Evolutionary conservation across 331 rosid genomes (phyloP).

Genomic region (Quercus lobata): DNA sequence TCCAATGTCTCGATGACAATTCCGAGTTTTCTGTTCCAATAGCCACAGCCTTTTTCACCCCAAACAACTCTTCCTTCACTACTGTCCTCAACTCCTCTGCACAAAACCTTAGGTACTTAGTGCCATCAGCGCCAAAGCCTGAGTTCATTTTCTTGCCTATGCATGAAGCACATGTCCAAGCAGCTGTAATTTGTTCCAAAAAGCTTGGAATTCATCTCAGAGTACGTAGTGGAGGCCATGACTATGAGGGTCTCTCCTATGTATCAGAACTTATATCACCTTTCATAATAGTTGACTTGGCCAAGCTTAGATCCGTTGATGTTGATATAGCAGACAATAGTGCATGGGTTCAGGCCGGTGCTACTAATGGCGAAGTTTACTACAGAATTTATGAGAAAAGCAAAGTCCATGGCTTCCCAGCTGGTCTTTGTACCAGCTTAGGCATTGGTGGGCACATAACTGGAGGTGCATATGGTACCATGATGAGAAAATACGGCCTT

Average conservation of each 20-base stretch:
- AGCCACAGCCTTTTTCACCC: conserved; percentile 28
- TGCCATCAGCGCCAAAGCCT: conserved; percentile 31
- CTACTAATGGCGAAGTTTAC: conserved; percentile 59
- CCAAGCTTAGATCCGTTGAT: conserved; percentile 36
- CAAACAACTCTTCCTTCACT: conserved; percentile 31
- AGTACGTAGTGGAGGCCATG: conserved; percentile 75
- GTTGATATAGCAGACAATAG: conserved; percentile 32
- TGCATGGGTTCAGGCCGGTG: conserved; percentile 71
- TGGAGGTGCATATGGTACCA: conserved; percentile 69
- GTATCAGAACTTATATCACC: conserved; percentile 42
- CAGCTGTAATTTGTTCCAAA: conserved; percentile 48
- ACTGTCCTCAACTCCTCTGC: conserved; percentile 9
- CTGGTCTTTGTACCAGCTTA: conserved; percentile 66
- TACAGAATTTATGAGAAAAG: conserved; percentile 55
- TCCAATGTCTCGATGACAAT: conserved; percentile 35
- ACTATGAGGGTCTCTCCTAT: conserved; percentile 65
- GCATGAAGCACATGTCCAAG: conserved; percentile 44
- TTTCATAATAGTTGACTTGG: conserved; percentile 49
- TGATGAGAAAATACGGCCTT: conserved; percentile 78
- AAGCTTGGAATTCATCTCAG: conserved; percentile 43
- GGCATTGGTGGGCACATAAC: conserved; percentile 79
- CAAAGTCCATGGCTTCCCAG: conserved; percentile 56
- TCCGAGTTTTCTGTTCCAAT: conserved; percentile 36
- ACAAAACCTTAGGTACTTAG: conserved; percentile 23
- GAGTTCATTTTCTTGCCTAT: conserved; percentile 45